A percentile compares a stretch with the other conserved stretches of the same genome.
Conservation (phyloP, 805 yeast species). For the Metschnikowia orientalis region DNA sequence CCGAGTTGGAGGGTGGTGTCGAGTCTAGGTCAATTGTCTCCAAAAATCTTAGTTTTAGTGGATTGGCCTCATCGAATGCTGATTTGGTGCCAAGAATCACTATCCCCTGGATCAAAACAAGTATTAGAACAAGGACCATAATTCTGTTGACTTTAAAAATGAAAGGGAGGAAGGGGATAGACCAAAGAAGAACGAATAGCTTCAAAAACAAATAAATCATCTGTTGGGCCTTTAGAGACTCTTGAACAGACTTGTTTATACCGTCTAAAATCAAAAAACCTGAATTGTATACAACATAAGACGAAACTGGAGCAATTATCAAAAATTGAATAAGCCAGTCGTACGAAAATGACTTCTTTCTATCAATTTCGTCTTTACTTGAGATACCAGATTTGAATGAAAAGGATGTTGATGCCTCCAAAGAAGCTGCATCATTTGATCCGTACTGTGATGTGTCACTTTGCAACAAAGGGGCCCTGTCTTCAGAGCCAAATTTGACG, state of each 20-base stretch:
- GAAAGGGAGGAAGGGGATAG: constrained; percentile 60
- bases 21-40: constrained; percentile 52
- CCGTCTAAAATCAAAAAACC: constrained; percentile 61
- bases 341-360: constrained; percentile 49
- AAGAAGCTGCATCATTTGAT: constrained; percentile 12
- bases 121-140: constrained; percentile 36
- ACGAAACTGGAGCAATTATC: constrained; percentile 59
- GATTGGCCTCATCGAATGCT: constrained; percentile 61
- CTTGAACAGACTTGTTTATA: constrained; percentile 66
- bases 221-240: constrained; percentile 45
- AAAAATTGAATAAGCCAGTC: constrained; percentile 81
- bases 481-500: constrained; percentile 17
- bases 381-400: constrained; percentile 14
- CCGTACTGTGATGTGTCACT: constrained; percentile 15
- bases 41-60: constrained; percentile 68
- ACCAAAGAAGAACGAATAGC: constrained; percentile 28
- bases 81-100: constrained; percentile 33
- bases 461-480: constrained; percentile 30
- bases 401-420: constrained; percentile 21
- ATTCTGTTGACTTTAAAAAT: constrained; percentile 60
- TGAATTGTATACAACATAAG: constrained; percentile 49
- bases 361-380: constrained; percentile 17
- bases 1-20: constrained; percentile 29
- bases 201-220: constrained; percentile 28
- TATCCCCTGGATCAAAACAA: constrained; percentile 33